A percentile compares a stretch with the other conserved stretches of the same genome.
phyloP scores from a whole-genome alignment of 2,329 filamentous ascomycete genomes.

The Bipolaris bicolor region DNA sequence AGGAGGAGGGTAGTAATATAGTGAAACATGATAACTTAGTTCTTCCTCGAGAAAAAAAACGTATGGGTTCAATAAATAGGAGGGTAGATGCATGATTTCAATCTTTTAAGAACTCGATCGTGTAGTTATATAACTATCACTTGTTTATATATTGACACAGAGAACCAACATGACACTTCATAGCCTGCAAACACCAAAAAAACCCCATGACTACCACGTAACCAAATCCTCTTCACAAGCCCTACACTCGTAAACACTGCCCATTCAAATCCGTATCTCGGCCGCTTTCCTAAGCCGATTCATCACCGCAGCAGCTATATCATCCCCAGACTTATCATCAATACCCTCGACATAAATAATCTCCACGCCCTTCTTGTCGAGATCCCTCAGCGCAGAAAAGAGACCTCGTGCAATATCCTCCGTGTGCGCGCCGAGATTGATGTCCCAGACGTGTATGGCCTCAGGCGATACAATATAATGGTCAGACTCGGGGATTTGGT shows the following conservation, averaged over 20 bases:
- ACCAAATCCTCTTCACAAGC: not conserved
- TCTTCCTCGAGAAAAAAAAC: too few species aligned
- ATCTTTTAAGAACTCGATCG: too few species aligned
- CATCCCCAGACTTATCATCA: constrained; percentile 68
- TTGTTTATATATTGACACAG: too few species aligned
- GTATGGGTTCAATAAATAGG: too few species aligned
- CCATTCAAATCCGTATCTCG: constrained; percentile 28
- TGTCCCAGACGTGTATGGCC: constrained; percentile 62
- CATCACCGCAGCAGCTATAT: constrained; percentile 76
- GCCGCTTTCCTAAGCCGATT: constrained; percentile 59
- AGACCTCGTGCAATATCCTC: constrained; percentile 81
- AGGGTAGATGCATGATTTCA: too few species aligned
- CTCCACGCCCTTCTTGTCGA: constrained; percentile 80
- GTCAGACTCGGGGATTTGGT: constrained; percentile 40
- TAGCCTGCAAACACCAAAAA: too few species aligned
- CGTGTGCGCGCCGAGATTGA: constrained; percentile 73
- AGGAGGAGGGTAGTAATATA: too few species aligned
- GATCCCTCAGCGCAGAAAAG: constrained; percentile 83
- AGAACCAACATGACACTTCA: too few species aligned
- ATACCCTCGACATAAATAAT: constrained; percentile 92
- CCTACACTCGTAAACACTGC: not conserved
- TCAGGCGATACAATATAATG: constrained; percentile 20
- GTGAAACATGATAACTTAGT: too few species aligned
- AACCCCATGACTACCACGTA: too few species aligned
- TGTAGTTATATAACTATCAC: too few species aligned